phyloP scores from a whole-genome alignment of 306 rosid genomes.

The Dalbergia cultrata region DNA sequence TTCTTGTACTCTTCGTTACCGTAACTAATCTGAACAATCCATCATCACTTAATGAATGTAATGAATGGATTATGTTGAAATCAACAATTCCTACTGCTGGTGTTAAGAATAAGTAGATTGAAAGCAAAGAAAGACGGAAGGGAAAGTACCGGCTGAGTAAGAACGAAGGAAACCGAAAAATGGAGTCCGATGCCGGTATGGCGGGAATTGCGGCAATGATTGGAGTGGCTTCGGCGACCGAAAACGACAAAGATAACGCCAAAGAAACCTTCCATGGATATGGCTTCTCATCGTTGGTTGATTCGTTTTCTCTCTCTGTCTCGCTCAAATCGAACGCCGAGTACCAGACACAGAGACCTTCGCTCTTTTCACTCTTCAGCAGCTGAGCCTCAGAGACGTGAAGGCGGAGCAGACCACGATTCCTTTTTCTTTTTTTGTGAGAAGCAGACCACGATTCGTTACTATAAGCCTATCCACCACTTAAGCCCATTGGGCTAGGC shows the following conservation, averaged over 20 bases:
- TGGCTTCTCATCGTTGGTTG: slow-evolving; percentile 46
- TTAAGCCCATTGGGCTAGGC: slow-evolving; percentile 23
- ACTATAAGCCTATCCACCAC: neutral
- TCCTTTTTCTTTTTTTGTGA: too few species aligned
- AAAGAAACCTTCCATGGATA: slow-evolving; percentile 22
- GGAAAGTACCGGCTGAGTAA: slow-evolving; percentile 59
- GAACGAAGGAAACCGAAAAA: slow-evolving; percentile 40
- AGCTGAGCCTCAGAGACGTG: neutral
- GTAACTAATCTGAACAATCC: slow-evolving; percentile 4
- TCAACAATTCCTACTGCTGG: neutral
- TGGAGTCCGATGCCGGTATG: slow-evolving; percentile 26
- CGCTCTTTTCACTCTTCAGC: neutral
- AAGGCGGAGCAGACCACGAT: neutral
- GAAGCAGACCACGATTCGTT: neutral
- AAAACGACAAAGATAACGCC: slow-evolving; percentile 40
- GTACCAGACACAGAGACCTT: too few species aligned
- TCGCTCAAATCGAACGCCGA: neutral
- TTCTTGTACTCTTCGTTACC: neutral
- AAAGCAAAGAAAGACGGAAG: neutral
- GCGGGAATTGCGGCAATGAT: slow-evolving; percentile 24
- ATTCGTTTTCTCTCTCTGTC: neutral
- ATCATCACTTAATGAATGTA: neutral
- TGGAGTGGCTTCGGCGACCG: slow-evolving; percentile 30
- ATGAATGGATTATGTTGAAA: neutral
- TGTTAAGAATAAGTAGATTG: neutral